Evolutionary conservation across 163 green algal species (phyloP), one percentile per base, ranked within the genome.

Genomic region (Scenedesmus sp.): DNA sequence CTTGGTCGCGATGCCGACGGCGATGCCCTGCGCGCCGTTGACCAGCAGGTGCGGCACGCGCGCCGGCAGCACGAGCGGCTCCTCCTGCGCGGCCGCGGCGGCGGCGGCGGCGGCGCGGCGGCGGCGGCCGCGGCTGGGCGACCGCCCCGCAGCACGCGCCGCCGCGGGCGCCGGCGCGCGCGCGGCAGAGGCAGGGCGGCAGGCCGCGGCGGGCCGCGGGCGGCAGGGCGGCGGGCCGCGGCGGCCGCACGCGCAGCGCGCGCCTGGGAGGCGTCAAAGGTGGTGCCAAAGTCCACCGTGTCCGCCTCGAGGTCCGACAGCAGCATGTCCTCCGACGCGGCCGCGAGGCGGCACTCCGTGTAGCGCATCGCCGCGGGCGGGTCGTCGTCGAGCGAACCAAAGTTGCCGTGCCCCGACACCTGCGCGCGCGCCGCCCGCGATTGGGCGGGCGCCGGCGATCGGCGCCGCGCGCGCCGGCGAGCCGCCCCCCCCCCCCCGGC

Each of bases 371-470:
- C 96, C 22, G 96, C 96, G 20, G 96, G 70, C 2, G 95, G 95
- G 85, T 99, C 95, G 66, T 92, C 87, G 84, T 99, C 96, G 47
- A 98, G 70, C 1, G 89, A 96, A 1, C 96, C 96, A 87, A 99
- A 99, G 85, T 99, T 99, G 60, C 96, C 96, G 84, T 99, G 96
- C n/a, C 96, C 96, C 26, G 93, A 75, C 1, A 98, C 80, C 84
- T 97, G 84, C 45, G 70, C n/a, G n/a, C n/a, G n/a, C n/a, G n/a
- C n/a, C n/a, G n/a, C n/a, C n/a, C n/a, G n/a, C n/a, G n/a, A n/a
- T n/a, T n/a, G n/a, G n/a, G n/a, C n/a, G n/a, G n/a, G n/a, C n/a
- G n/a, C n/a, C n/a, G n/a, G n/a, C n/a, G n/a, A n/a, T n/a, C n/a
- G n/a, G n/a, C n/a, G n/a, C n/a, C n/a, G n/a, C n/a, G n/a, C n/a